Evolutionary conservation across 192 early-diverging fungal genomes (phyloP), one percentile per base, ranked within the genome.

Genomic region (Mortierella alpina): DNA sequence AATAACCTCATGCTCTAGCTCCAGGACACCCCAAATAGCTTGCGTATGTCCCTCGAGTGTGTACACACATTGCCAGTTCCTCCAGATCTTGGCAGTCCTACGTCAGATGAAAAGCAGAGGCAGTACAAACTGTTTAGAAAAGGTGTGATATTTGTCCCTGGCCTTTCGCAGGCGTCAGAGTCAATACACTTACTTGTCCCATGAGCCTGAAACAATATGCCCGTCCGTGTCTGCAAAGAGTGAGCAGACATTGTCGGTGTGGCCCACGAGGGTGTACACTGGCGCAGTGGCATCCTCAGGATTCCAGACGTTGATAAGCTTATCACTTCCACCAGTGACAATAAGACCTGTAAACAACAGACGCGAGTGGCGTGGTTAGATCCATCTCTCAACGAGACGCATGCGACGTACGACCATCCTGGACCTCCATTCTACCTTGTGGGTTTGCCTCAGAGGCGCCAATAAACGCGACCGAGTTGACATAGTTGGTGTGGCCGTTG

Each of bases 11-110:
- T 95, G 91, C 20, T 87, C 84, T 7, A 96, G 63, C 3, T 87
- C 86, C n/a, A 97, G 69, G 13, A 97, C 95, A n/a, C 89, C 90
- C 97, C 97, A 99, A 9, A 99, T 95, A 8, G 97, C 93, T 31
- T 90, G 88, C 22, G 84, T 59, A 69, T 99, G 97, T 5, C 94
- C 96, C 22, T 82, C 65, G 45, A 99, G 85, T 0, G 91, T 92
- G 45, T 90, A 69, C n/a, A 85, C 76, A 49, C 87, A 89, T 63
- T 92, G 74, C 69, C 91, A 95, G 66, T 96, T 86, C 59, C 87
- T 85, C 98, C 98, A 99, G 14, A 99, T 88, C 65, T 90, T 93
- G 7, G 93, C 96, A 9, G 96, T 95, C 22, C 94, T 96, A 72
- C 44, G n/a, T 8, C 4, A 44, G 4, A 50, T n/a, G 65, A 61